Base-by-base conservation (phyloP, 1,284 basidiomycete species). In the Heterobasidion parviporum region DNA sequence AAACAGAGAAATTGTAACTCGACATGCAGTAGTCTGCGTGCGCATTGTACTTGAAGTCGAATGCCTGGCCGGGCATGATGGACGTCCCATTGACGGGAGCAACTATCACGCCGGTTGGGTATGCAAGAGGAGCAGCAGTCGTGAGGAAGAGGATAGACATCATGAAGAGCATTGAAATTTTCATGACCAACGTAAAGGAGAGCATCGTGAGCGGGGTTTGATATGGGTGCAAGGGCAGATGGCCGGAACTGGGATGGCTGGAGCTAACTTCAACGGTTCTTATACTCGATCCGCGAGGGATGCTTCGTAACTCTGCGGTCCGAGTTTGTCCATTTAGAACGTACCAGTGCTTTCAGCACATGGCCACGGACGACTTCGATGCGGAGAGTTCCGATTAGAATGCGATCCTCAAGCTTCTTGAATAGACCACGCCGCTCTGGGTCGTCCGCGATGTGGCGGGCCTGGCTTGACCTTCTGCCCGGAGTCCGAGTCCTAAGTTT, bases 11-110 rank as follows among this genome's bases (percentile, higher is more conserved):
- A 57, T 72, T 72, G 62, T 74, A 76, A 55, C 70, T 71, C 6
- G 74, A 74, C 34, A 67, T 62, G 50, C 72, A 72, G 61, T 77
- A 78, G 58, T 79, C 77, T 10, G 69, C 73, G 44, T 68, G 70
- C 18, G 66, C 66, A 33, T 64, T 62, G 61, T 78, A 78, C 12
- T 60, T 36, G 63, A 79, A 79, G 58, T 68, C 60, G 62, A 71
- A 70, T 8, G 59, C 26, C 34, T 57, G 55, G 33, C 67, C 66
- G 4, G 69, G 70, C 1, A 56, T 61, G 60, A 76, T 72, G 35
- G 60, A 53, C 12, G 69, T 65, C 50, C 68, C 69, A 49, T 61
- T 59, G 16, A 44, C 56, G 7, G 70, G 70, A 33, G 52, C 46
- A 61, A 63, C 12, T 55, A 72, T 72, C n/a, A 64, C 56, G 54